These are phyloP conservation scores for Arabidopsis arenosa DNA, from an alignment of 345 rosid genomes.

Conservation along the genomic window DNA sequence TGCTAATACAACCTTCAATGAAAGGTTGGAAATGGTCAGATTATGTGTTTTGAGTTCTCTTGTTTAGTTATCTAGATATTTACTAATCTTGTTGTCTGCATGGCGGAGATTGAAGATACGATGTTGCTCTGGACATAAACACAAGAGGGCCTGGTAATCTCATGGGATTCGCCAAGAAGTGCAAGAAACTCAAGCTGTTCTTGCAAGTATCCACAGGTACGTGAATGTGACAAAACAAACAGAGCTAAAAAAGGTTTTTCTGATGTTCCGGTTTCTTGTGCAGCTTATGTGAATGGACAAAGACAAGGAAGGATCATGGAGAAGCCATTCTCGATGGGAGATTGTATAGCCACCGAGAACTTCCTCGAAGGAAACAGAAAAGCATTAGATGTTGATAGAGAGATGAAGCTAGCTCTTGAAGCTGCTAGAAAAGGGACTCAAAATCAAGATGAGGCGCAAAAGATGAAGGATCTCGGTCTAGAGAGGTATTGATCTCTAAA, in stretches of 20 bases:
- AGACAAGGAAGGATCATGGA: conserved; percentile 92
- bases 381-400: conserved; percentile 64
- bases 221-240: conserved; percentile 19
- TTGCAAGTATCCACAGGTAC: conserved; percentile 79
- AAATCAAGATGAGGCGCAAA: conserved; percentile 54
- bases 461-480: conserved; percentile 83
- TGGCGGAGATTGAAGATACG: conserved; percentile 61
- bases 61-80: background rate
- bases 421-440: conserved; percentile 47
- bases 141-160: conserved; percentile 73
- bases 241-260: background rate
- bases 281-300: conserved; percentile 95
- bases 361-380: conserved; percentile 46
- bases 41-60: conserved; percentile 5
- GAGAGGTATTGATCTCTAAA: conserved; percentile 59
- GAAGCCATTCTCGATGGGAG: conserved; percentile 75
- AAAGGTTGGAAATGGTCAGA: conserved; percentile 50
- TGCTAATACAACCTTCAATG: conserved; percentile 82
- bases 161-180: conserved; percentile 73
- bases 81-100: conserved; percentile 21
- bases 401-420: conserved; percentile 61
- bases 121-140: conserved; percentile 73
- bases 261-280: conserved; percentile 15
- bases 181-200: conserved; percentile 71
- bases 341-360: conserved; percentile 71